Evolutionary conservation across 2,329 filamentous ascomycete genomes (phyloP).

Genomic region (Pestalotiopsis sp.): DNA sequence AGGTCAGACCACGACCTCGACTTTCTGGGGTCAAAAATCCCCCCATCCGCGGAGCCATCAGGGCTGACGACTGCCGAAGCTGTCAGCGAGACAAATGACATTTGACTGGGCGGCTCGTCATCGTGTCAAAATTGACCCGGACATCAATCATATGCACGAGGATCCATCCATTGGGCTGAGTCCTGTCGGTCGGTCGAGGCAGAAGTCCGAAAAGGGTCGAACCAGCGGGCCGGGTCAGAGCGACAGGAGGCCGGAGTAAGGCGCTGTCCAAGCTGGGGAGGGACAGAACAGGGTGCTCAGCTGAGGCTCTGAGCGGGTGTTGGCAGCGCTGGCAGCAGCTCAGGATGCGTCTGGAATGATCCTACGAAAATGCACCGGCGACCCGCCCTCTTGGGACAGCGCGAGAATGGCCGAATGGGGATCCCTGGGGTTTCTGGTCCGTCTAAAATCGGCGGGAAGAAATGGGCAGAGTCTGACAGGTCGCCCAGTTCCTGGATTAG

Average conservation of each 20-base stretch:
- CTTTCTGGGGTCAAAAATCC: neutral
- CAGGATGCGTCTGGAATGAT: neutral
- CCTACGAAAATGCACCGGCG: constrained; percentile 6
- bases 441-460: constrained; percentile 9
- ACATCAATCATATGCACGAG: neutral
- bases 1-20: neutral
- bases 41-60: neutral
- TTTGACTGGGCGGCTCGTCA: neutral
- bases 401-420: neutral
- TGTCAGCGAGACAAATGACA: neutral
- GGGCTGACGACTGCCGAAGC: neutral
- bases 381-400: neutral
- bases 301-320: neutral
- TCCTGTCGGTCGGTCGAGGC: neutral
- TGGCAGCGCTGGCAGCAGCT: neutral
- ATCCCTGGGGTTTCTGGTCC: neutral
- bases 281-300: neutral
- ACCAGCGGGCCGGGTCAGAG: neutral
- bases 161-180: neutral
- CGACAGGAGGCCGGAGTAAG: neutral
- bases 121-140: constrained; percentile 6
- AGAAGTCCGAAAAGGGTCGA: neutral
- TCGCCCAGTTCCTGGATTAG: neutral
- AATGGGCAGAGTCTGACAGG: neutral
- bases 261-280: neutral